Base-by-base conservation (phyloP, 2,329 filamentous ascomycete species). In the Cladophialophora bantiana region DNA sequence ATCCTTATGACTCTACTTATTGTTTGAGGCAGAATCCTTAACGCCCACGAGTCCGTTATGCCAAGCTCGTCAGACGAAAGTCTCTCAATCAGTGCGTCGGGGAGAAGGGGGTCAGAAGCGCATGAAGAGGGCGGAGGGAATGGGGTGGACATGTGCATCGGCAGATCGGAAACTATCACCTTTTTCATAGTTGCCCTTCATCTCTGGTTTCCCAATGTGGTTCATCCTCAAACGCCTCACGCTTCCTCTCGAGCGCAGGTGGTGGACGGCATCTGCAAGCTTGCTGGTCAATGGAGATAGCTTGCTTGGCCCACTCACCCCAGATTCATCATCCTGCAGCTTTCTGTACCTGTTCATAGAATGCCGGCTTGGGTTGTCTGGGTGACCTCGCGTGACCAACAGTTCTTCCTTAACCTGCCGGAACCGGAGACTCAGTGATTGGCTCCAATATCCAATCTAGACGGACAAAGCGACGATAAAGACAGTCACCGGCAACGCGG, bases 401-500 rank as follows among this genome's bases (percentile, higher is more conserved):
- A 52, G 18, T 13, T 13, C 26, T 52, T 32, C 12, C 18, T 13
- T 26, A 7, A 52, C 9, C 2, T 52, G n/a, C 48, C 15, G 18
- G 15, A 52, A 13, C n/a, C 18, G 48, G 48, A 52, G 57, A 26
- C 57, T 50, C 10, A 50, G 40, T 31, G 57, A 48, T 18, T 60
- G 40, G 12, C 57, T 34, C 13, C 32, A 7, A 31, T 60, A 60
- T 6, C 57, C 57, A 18, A 48, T 35, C 38, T 40, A 60, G 36
- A 60, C 57, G 3, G 57, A 26, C 3, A 45, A 4, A 7, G 20
- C 57, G 9, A 60, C 42, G 20, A 60, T 40, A 40, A 50, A n/a
- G 12, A 48, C 42, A 6, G 61, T 64, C 32, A 64, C n/a, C 34
- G 63, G 63, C 18, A 66, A 20, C 13, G 63, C 63, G 15, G 59